These are phyloP conservation scores for Panaeolus papilionaceus DNA, from an alignment of 768 basidiomycete genomes.

Conservation along the genomic window DNA sequence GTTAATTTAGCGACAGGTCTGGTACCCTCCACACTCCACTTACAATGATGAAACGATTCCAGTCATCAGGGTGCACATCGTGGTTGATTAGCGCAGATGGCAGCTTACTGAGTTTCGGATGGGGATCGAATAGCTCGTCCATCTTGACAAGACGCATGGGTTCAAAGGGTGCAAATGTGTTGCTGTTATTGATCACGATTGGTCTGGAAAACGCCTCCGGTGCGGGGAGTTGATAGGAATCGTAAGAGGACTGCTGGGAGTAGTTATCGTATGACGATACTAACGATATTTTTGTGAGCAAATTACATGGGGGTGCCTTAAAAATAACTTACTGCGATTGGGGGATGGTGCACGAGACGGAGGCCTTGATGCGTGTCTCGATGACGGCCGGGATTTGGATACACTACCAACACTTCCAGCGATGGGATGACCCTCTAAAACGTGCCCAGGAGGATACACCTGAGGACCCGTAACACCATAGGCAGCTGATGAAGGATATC, in stretches of 20 bases:
- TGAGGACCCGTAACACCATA: constrained; percentile 40
- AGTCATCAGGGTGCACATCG: constrained; percentile 80
- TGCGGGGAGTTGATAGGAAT: constrained; percentile 54
- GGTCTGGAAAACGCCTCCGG: constrained; percentile 81
- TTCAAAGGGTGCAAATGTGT: constrained; percentile 73
- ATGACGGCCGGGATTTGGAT: constrained; percentile 40
- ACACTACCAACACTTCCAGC: constrained; percentile 41
- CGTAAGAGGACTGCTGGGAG: constrained; percentile 26
- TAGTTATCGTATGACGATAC: not conserved
- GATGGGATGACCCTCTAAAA: constrained; percentile 60
- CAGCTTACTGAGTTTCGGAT: constrained; percentile 64
- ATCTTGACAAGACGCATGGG: constrained; percentile 77
- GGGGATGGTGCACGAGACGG: constrained; percentile 40
- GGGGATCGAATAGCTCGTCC: constrained; percentile 67
- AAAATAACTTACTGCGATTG: constrained; percentile 45
- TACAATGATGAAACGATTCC: constrained; percentile 82
- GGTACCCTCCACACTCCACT: constrained; percentile 28
- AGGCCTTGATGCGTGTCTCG: constrained; percentile 21
- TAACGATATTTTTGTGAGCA: constrained; percentile 22
- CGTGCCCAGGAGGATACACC: constrained; percentile 64
- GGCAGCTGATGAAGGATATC: constrained; percentile 41
- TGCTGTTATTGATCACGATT: constrained; percentile 57
- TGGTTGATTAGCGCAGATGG: constrained; percentile 75
- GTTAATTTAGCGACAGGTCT: constrained; percentile 6
- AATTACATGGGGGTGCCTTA: constrained; percentile 26